A percentile compares a stretch with the other conserved stretches of the same genome.
These are phyloP conservation scores for Fusarium temperatum DNA, from an alignment of 2,329 filamentous ascomycete genomes.

Conservation along the genomic window DNA sequence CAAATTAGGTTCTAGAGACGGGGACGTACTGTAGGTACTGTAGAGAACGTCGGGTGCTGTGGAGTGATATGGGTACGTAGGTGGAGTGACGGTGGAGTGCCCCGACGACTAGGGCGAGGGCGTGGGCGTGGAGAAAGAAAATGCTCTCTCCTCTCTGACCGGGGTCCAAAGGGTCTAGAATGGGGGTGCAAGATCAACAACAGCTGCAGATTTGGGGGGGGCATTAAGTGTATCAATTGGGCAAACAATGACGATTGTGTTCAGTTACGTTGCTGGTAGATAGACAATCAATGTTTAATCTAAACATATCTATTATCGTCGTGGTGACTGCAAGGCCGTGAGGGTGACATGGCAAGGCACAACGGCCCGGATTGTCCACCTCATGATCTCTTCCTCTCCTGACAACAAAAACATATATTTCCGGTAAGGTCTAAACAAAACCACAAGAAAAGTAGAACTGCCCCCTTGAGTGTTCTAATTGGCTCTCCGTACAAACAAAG, in stretches of 20 bases:
- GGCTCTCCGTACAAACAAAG: background rate
- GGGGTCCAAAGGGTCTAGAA: slow-evolving; percentile 22
- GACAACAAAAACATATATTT: background rate
- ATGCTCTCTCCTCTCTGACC: background rate
- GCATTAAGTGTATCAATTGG: background rate
- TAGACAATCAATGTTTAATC: background rate
- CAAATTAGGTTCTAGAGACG: slow-evolving; percentile 23
- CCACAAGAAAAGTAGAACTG: background rate
- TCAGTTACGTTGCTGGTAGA: background rate
- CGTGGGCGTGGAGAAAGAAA: slow-evolving; percentile 24
- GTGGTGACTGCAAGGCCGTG: background rate
- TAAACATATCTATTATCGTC: background rate
- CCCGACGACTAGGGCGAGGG: slow-evolving; percentile 1
- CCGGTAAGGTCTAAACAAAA: background rate
- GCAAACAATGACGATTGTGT: background rate
- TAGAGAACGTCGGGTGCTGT: slow-evolving; percentile 3
- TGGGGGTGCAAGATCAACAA: slow-evolving; percentile 8
- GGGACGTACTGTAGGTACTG: background rate
- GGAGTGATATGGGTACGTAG: slow-evolving; percentile 28
- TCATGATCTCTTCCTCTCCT: slow-evolving; percentile 11
- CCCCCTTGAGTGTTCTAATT: background rate
- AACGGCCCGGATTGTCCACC: slow-evolving; percentile 5
- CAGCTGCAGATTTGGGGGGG: slow-evolving; percentile 6
- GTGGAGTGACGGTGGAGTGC: slow-evolving; percentile 39
- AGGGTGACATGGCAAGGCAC: slow-evolving; percentile 1